Base-by-base conservation (phyloP, 2,329 filamentous ascomycete species). In the Ramularia endophylla region DNA sequence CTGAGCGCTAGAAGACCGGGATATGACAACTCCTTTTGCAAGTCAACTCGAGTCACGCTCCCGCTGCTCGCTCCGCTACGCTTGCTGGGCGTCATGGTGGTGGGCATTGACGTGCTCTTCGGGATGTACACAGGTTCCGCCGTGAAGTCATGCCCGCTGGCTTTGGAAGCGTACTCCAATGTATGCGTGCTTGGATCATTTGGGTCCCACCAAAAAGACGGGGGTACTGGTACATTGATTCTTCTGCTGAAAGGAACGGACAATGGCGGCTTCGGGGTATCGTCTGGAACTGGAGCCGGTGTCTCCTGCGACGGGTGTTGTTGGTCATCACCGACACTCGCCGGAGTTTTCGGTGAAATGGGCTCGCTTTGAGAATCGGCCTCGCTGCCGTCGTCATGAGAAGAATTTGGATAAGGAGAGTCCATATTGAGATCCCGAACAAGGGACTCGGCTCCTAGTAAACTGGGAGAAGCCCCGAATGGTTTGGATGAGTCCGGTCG, bases 351-450 rank as follows among this genome's bases (percentile, higher is more conserved):
- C 11, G 57, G 53, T 15, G 52, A 46, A 31, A 43, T 40, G 8
- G 52, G 43, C 11, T 25, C 22, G 22, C 22, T 25, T 25, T 11
- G 22, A 25, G 22, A 25, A 1, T 64, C 52, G 58, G 62, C 7
- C 61, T 68, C 27, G 54, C 61, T 22, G 63, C 65, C 65, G 31
- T 58, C 58, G 4, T 57, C 52, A 19, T 56, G 61, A 11, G 57
- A 58, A 2, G 67, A 69, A 20, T 54, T 56, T 8, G 62, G 68
- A 13, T 42, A 56, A 7, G 66, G 66, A 5, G 68, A 71, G 18
- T 64, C 63, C 67, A 73, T 72, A 43, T 71, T 67, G 46, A 74
- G 52, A 13, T 71, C 70, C 27, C 68, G 61, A 17, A 74, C 65
- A 47, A 72, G 52, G 4, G 69, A 69, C 41, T 72, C 70, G 3